These are phyloP conservation scores for Thermochaetoides dissita DNA, from an alignment of 2,329 filamentous ascomycete species.

Conservation along the genomic window DNA sequence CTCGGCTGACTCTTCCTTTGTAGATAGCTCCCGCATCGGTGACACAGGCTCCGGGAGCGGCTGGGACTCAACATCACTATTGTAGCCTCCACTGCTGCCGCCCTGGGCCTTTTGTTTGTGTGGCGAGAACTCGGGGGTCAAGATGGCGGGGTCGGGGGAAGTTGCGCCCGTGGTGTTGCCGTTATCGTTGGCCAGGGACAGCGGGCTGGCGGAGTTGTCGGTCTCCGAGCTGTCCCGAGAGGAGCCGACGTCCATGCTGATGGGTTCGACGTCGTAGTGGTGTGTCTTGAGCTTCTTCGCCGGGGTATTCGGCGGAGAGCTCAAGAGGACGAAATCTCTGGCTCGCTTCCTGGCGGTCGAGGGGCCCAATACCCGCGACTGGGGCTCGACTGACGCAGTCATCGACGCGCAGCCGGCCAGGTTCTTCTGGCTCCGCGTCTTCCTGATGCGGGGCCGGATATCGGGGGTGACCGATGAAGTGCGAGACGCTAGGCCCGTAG, in stretches of 20 bases:
- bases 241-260: constrained; percentile 17
- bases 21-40: too few species aligned
- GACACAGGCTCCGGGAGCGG: too few species aligned
- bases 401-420: constrained; percentile 23
- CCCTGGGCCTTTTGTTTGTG: constrained; percentile 16
- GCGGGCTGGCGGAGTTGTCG: constrained; percentile 17
- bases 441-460: constrained; percentile 36
- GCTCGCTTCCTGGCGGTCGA: constrained; percentile 23
- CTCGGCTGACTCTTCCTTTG: too few species aligned
- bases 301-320: constrained; percentile 42
- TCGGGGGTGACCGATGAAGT: constrained; percentile 44
- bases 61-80: too few species aligned
- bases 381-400: constrained; percentile 20
- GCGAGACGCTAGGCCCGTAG: constrained; percentile 30
- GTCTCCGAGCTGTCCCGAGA: constrained; percentile 27
- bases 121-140: constrained; percentile 23
- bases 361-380: constrained; percentile 4
- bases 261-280: constrained; percentile 18
- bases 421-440: constrained; percentile 21
- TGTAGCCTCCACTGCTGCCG: constrained; percentile 22
- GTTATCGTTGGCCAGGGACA: constrained; percentile 16
- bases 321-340: constrained; percentile 29
- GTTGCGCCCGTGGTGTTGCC: constrained; percentile 31
- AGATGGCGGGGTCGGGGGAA: constrained; percentile 27
- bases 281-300: constrained; percentile 33